These are phyloP conservation scores for Wickerhamomyces sydowiorum DNA, from an alignment of 805 yeast genomes.

Conservation along the genomic window DNA sequence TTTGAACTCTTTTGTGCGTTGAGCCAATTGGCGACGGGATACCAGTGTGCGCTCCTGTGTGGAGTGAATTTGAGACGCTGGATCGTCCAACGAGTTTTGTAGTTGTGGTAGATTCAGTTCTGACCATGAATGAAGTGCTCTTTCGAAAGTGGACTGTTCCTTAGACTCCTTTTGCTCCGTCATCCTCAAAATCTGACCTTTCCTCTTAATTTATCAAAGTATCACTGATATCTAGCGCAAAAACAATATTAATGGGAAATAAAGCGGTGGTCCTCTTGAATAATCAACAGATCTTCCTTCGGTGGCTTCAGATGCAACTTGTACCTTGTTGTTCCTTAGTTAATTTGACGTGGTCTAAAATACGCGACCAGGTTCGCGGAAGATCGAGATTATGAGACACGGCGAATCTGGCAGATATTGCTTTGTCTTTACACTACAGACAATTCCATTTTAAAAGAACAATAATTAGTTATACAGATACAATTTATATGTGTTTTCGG, in stretches of 20 bases:
- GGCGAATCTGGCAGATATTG: no score
- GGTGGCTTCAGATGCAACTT: no score
- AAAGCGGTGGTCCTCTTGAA: no score
- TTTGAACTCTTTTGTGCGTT: conserved; percentile 80
- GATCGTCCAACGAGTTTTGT: conserved; percentile 69
- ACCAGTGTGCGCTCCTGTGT: conserved; percentile 63
- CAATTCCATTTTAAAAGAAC: background rate
- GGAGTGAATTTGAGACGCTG: conserved; percentile 66
- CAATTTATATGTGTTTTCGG: background rate
- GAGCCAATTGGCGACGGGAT: conserved; percentile 71
- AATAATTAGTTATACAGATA: no score
- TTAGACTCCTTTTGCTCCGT: background rate
- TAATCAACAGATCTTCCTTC: no score
- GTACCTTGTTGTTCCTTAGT: no score
- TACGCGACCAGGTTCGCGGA: no score
- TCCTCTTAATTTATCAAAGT: background rate
- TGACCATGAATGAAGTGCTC: conserved; percentile 71
- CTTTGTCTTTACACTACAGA: no score
- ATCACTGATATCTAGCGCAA: no score
- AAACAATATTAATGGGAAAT: no score
- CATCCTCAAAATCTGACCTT: background rate
- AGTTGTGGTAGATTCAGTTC: conserved; percentile 64
- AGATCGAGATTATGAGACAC: no score
- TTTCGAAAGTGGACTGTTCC: conserved; percentile 13
- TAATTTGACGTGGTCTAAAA: no score